A percentile compares a stretch with the other conserved stretches of the same genome.
Conservation (phyloP, 306 rosid genomes). For the Prosopis cineraria region DNA sequence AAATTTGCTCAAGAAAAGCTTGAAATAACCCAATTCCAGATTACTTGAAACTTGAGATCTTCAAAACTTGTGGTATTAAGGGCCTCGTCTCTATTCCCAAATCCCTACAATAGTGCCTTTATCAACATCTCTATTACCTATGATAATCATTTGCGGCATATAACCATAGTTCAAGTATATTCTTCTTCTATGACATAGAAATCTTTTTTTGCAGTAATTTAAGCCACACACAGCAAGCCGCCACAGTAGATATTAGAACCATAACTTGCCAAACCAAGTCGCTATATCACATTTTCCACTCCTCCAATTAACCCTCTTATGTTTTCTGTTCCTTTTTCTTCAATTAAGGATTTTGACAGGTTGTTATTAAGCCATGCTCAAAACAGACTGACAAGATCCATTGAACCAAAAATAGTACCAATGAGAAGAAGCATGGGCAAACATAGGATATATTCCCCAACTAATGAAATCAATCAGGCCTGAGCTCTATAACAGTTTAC, state of each 20-base stretch:
- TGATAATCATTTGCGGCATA: too few relatives aligned
- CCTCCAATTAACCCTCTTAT: background rate
- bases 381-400: background rate
- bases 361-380: background rate
- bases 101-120: background rate
- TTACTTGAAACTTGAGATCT: too few relatives aligned
- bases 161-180: background rate
- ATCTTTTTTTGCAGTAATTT: background rate
- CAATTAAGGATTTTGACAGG: background rate
- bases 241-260: background rate
- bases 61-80: too few relatives aligned
- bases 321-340: background rate
- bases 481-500: background rate
- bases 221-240: background rate
- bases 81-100: background rate
- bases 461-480: slow-evolving; percentile 18
- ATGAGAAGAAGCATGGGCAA: background rate
- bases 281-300: background rate
- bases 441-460: background rate
- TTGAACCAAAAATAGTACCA: background rate
- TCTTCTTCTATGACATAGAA: background rate
- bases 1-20: too few relatives aligned
- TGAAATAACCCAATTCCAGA: too few relatives aligned
- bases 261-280: background rate
- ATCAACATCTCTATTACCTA: background rate